phyloP scores from a whole-genome alignment of 768 basidiomycete genomes.

The Naganishia randhawae region DNA sequence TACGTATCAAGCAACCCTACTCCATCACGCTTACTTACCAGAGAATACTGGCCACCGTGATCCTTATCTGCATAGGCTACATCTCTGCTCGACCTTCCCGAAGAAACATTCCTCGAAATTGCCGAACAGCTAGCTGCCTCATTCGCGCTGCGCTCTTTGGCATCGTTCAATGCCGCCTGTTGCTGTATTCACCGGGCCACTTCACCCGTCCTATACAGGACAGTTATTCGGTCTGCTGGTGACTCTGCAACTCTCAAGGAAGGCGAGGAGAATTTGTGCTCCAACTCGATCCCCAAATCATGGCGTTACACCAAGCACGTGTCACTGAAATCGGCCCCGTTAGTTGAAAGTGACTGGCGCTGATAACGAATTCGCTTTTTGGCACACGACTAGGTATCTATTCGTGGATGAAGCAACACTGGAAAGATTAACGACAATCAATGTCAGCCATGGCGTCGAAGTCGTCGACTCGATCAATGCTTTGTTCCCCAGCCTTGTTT shows the following conservation, averaged over 20 bases:
- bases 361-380: not conserved
- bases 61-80: not conserved
- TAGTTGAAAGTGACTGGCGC: not conserved
- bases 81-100: not conserved
- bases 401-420: not conserved
- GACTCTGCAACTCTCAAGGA: constrained; percentile 1
- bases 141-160: not conserved
- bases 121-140: not conserved
- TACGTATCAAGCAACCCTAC: too few relatives aligned
- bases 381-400: not conserved
- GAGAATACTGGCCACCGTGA: not conserved
- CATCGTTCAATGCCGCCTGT: not conserved
- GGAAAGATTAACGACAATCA: not conserved
- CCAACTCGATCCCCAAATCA: not conserved
- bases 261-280: not conserved
- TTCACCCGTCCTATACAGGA: not conserved
- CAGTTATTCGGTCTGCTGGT: not conserved
- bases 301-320: not conserved
- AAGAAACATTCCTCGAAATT: not conserved
- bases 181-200: not conserved
- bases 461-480: not conserved
- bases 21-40: too few relatives aligned
- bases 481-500: not conserved
- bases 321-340: too few relatives aligned
- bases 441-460: not conserved